Evolutionary conservation across 2,329 filamentous ascomycete genomes (phyloP).

Genomic region (Cladosporium sp.): DNA sequence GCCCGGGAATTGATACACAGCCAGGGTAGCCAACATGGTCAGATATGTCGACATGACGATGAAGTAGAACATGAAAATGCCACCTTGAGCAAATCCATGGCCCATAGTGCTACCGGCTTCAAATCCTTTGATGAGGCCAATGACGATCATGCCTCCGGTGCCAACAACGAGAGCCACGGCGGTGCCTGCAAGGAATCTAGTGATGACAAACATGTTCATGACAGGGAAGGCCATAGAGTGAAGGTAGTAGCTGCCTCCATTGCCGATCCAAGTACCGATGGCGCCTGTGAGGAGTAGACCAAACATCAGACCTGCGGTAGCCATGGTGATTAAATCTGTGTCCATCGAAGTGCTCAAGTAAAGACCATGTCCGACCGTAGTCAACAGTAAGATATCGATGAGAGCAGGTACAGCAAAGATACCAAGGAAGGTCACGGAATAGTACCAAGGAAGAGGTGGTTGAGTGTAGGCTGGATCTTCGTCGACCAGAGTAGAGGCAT

Average conservation of each 20-base stretch:
- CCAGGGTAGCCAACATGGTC: slow-evolving; percentile 49
- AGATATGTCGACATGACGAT: slow-evolving; percentile 57
- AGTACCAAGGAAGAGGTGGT: slow-evolving; percentile 36
- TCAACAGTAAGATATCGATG: slow-evolving; percentile 57
- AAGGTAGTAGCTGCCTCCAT: slow-evolving; percentile 60
- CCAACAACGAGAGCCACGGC: slow-evolving; percentile 52
- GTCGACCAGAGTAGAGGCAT: slow-evolving; percentile 16
- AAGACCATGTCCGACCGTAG: slow-evolving; percentile 56
- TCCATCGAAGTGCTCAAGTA: slow-evolving; percentile 58
- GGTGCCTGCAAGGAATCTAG: slow-evolving; percentile 40
- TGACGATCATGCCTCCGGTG: slow-evolving; percentile 38
- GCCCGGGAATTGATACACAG: slow-evolving; percentile 46
- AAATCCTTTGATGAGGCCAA: slow-evolving; percentile 41
- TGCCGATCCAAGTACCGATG: slow-evolving; percentile 61
- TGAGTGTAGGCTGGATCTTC: slow-evolving; percentile 8
- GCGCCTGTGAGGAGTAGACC: slow-evolving; percentile 55
- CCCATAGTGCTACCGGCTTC: slow-evolving; percentile 19
- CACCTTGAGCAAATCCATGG: slow-evolving; percentile 31
- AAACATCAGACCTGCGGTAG: slow-evolving; percentile 56
- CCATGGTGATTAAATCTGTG: slow-evolving; percentile 42
- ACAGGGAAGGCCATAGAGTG: slow-evolving; percentile 53
- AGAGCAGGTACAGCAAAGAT: slow-evolving; percentile 61
- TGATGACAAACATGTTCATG: slow-evolving; percentile 53
- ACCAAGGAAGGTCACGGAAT: slow-evolving; percentile 54
- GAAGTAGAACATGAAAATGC: slow-evolving; percentile 59